A percentile compares a stretch with the other conserved stretches of the same genome.
Conservation (phyloP, 257 asterid species). For the Sherardia arvensis region DNA sequence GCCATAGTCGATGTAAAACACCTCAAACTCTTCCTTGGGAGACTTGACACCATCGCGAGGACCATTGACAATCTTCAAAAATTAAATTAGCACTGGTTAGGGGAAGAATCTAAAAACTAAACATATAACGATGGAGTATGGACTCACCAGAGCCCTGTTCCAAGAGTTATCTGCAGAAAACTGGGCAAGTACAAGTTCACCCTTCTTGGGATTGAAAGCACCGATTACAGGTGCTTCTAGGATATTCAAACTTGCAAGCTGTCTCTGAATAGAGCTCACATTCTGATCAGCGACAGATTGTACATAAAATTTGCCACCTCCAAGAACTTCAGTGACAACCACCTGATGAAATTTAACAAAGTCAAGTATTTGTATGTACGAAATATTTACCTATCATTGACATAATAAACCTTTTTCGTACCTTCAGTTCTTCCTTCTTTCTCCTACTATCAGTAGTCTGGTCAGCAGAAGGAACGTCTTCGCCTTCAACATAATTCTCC, state of each 20-base stretch:
- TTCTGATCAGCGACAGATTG: conserved; percentile 84
- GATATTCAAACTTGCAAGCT: conserved; percentile 66
- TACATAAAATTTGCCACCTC: conserved; percentile 83
- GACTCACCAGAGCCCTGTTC: conserved; percentile 95
- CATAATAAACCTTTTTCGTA: background rate
- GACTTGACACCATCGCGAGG: conserved; percentile 76
- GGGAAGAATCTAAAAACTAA: background rate
- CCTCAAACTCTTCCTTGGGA: conserved; percentile 71
- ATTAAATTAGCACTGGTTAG: conserved; percentile 4
- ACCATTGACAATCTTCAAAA: conserved; percentile 57
- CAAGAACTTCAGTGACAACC: conserved; percentile 77
- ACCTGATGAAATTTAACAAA: conserved; percentile 32
- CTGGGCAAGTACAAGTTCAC: conserved; percentile 82
- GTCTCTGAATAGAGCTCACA: conserved; percentile 66
- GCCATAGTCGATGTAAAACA: conserved; percentile 85
- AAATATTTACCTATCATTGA: background rate
- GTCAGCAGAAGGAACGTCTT: conserved; percentile 17
- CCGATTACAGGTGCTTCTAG: conserved; percentile 86
- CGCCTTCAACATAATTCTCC: conserved; percentile 29
- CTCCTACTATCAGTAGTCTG: conserved; percentile 18
- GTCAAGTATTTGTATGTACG: background rate
- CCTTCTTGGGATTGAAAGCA: conserved; percentile 79
- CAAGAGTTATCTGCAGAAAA: conserved; percentile 87
- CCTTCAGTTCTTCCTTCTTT: conserved; percentile 25
- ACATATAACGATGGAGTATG: background rate